phyloP scores from a whole-genome alignment of 208 protist species.

The Leishmania lainsoni region DNA sequence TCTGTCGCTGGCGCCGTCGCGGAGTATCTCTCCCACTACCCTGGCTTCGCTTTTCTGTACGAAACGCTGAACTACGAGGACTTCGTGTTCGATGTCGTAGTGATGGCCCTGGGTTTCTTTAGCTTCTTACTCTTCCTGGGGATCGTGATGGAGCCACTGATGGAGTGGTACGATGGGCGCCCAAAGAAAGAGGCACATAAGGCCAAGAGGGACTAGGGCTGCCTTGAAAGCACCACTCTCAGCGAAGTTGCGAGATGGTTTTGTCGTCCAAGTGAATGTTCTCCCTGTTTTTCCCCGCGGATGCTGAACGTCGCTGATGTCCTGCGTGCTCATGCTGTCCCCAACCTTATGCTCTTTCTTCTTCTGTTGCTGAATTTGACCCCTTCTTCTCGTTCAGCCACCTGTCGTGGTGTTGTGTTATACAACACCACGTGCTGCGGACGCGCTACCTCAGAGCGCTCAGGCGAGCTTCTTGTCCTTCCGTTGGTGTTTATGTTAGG shows the following conservation, averaged over 20 bases:
- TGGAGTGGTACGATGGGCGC: constrained; percentile 37
- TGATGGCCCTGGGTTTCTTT: constrained; percentile 66
- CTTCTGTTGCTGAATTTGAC: neutral
- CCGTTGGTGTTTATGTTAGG: neutral
- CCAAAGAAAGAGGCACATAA: constrained; percentile 33
- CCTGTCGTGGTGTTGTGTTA: no score
- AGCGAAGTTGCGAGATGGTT: neutral
- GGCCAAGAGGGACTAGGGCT: constrained; percentile 40
- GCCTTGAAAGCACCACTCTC: neutral
- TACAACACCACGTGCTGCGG: neutral
- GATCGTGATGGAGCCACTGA: constrained; percentile 66
- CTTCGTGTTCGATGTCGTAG: constrained; percentile 58
- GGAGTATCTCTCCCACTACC: constrained; percentile 61
- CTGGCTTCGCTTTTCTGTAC: constrained; percentile 53
- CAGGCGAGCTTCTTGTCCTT: neutral
- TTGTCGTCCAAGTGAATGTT: neutral
- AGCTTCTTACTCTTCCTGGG: constrained; percentile 58
- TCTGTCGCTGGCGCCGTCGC: constrained; percentile 53
- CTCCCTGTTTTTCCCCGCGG: neutral
- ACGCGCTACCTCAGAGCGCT: no score
- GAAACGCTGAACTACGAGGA: constrained; percentile 69
- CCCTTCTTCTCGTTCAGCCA: neutral
- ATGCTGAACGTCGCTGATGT: neutral
- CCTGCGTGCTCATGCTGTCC: neutral
- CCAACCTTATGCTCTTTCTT: neutral